These are phyloP conservation scores for Choanephora cucurbitarum DNA, from an alignment of 371 early-diverging fungal species.

Conservation along the genomic window DNA sequence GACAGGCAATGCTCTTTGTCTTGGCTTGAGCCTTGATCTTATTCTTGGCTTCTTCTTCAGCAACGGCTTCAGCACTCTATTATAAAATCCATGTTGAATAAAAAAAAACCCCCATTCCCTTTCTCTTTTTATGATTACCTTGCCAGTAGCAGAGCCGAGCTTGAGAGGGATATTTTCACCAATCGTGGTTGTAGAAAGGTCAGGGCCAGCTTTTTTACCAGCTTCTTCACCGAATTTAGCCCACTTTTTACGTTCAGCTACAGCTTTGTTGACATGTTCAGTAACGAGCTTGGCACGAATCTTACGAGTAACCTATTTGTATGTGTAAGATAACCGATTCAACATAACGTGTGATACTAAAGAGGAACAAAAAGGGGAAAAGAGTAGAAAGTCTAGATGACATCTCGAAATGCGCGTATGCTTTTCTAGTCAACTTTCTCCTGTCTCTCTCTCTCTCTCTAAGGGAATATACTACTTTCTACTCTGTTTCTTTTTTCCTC, in stretches of 20 bases:
- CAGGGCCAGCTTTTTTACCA: slow-evolving; percentile 79
- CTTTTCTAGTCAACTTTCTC: too few relatives aligned
- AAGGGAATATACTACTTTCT: too few relatives aligned
- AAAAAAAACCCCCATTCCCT: background rate
- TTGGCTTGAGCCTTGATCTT: slow-evolving; percentile 51
- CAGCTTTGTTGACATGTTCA: slow-evolving; percentile 86
- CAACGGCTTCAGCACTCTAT: slow-evolving; percentile 52
- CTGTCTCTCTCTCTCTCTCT: too few relatives aligned
- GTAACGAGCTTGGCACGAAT: slow-evolving; percentile 79
- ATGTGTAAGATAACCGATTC: background rate
- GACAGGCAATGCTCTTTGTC: slow-evolving; percentile 89
- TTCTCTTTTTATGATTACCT: slow-evolving; percentile 28
- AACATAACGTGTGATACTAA: background rate
- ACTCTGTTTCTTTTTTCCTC: too few relatives aligned
- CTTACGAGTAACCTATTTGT: slow-evolving; percentile 71
- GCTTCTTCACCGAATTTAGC: slow-evolving; percentile 81
- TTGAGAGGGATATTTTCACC: slow-evolving; percentile 90
- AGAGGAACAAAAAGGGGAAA: too few relatives aligned
- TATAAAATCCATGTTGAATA: slow-evolving; percentile 15
- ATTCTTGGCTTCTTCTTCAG: slow-evolving; percentile 60
- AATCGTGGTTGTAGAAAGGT: slow-evolving; percentile 85
- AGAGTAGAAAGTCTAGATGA: too few relatives aligned
- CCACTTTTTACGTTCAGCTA: slow-evolving; percentile 90
- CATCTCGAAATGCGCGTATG: too few relatives aligned
- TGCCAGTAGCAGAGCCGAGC: slow-evolving; percentile 66